Evolutionary conservation across 2,329 filamentous ascomycete species (phyloP), one percentile per base, ranked within the genome.

Genomic region (Ophiostoma pallidulum): DNA sequence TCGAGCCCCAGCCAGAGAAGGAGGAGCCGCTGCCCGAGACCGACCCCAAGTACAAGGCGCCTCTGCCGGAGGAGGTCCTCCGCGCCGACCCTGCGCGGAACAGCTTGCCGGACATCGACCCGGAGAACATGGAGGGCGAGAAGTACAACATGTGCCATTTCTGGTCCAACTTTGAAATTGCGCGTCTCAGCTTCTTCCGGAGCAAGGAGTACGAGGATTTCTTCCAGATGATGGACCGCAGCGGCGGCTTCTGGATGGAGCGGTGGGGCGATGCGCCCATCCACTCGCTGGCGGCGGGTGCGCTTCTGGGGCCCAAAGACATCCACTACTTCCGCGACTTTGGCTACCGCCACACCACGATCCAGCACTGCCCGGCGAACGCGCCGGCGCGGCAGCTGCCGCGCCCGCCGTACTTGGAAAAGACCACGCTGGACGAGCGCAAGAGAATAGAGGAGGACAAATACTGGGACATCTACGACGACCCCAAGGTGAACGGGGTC

Each of bases 111-210:
- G 81, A 92, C 36, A 85, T 96, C 48, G 88, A 97, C 60, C 82
- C 84, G 0, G 90, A 97, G 61, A 78, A 82, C 36, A 98, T 98
- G 92, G 91, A 97, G 63, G 88, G 89, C 54, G 92, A 98, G 65
- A 86, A 82, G 59, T 98, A 98, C 74, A 98, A 98, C 70, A 98
- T 98, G 92, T 98, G 92, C 65, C 92, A 98, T 72, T 98, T 96
- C 73, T 98, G 92, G 92, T 95, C 89, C 65, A 98, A 98, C 66
- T 98, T 98, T 57, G 92, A 98, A 67, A 98, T 98, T 68, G 92
- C 92, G 13, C 81, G 82, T 51, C 77, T 98, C 52, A 84, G 87
- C 68, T 98, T 89, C 80, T 97, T 97, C 77, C 81, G 92, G 58
- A 96, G 90, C 72, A 91, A 95, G 68, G 86, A 89, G 62, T 98